Conservation (phyloP, 306 rosid species). For the Corylus americana region DNA sequence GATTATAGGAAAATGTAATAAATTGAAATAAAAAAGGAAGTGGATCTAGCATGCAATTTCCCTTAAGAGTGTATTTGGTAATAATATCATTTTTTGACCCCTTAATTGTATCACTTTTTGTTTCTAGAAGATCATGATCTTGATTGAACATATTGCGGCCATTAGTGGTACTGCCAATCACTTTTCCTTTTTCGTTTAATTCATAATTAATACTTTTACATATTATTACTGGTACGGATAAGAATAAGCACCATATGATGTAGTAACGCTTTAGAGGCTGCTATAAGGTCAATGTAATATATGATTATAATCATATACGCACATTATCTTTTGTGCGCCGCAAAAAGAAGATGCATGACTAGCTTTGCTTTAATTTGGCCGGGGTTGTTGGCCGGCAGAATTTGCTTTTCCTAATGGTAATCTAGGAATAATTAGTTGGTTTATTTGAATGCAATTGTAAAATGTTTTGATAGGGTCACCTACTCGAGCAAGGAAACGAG, state of each 20-base stretch:
- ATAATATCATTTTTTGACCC: background rate
- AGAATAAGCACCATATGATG: background rate
- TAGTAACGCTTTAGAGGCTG: background rate
- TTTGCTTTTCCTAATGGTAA: too few species aligned
- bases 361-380: too few species aligned
- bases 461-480: too few species aligned
- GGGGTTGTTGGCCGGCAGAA: too few species aligned
- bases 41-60: background rate
- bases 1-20: background rate
- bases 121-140: background rate
- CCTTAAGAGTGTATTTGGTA: background rate
- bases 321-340: background rate
- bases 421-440: too few species aligned
- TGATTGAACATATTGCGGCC: background rate
- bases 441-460: too few species aligned
- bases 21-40: background rate
- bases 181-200: background rate
- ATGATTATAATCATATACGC: background rate
- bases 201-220: background rate
- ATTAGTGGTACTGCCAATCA: background rate
- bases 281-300: background rate
- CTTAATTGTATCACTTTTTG: background rate
- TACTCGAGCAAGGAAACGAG: too few species aligned
- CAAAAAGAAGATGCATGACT: background rate
- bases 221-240: background rate